Percentiles rank a stretch among this genome's conserved stretches.
Conservation (phyloP, 2,329 filamentous ascomycete genomes). For the Curvularia lunata region DNA sequence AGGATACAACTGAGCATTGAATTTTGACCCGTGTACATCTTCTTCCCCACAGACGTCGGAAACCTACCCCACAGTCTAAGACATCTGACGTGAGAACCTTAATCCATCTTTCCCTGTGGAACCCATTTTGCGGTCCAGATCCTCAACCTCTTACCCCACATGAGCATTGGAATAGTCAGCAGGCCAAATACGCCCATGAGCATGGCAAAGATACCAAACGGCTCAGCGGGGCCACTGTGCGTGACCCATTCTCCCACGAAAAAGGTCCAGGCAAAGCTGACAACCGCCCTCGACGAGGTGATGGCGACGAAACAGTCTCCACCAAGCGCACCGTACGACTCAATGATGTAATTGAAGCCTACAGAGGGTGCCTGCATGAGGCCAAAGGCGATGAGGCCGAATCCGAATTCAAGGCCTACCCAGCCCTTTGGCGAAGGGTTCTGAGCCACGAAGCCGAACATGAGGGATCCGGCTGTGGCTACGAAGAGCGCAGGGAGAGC, state of each 20-base stretch:
- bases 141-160: slow-evolving; percentile 52
- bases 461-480: slow-evolving; percentile 47
- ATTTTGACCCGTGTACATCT: neutral
- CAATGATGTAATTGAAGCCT: slow-evolving; percentile 58
- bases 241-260: slow-evolving; percentile 59
- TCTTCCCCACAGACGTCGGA: neutral
- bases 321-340: slow-evolving; percentile 56
- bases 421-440: slow-evolving; percentile 46
- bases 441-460: slow-evolving; percentile 52
- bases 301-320: slow-evolving; percentile 63
- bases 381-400: slow-evolving; percentile 51
- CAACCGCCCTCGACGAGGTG: slow-evolving; percentile 56
- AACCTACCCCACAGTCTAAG: neutral
- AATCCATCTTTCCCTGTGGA: slow-evolving; percentile 25
- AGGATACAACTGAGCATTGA: neutral
- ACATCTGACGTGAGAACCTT: neutral
- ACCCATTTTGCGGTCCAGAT: slow-evolving; percentile 50
- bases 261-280: slow-evolving; percentile 63
- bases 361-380: slow-evolving; percentile 53
- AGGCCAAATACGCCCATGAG: slow-evolving; percentile 58
- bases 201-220: slow-evolving; percentile 62
- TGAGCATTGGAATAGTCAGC: slow-evolving; percentile 46
- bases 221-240: slow-evolving; percentile 52
- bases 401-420: slow-evolving; percentile 50
- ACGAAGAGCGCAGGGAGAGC: slow-evolving; percentile 49